phyloP scores from a whole-genome alignment of 2,329 filamentous ascomycete species.

The Colletotrichum gigasporum region DNA sequence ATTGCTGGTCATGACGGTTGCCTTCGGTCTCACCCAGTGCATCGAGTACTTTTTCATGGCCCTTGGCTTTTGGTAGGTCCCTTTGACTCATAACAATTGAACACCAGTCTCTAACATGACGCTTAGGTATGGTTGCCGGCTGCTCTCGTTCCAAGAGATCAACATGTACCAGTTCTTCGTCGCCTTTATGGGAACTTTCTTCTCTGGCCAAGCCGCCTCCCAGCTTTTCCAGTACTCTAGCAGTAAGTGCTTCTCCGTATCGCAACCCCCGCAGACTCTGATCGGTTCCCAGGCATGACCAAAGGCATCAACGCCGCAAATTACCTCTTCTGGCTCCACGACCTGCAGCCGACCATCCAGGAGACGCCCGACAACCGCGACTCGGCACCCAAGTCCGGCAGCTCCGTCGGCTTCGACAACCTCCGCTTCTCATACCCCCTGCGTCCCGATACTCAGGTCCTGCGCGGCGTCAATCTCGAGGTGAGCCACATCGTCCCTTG shows the following conservation, averaged over 20 bases:
- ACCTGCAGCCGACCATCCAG: conserved; percentile 50
- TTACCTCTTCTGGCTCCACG: conserved; percentile 59
- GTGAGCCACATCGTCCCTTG: conserved; percentile 27
- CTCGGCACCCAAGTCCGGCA: conserved; percentile 44
- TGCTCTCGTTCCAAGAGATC: conserved; percentile 49
- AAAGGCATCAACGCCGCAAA: conserved; percentile 59
- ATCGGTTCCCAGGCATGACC: conserved; percentile 50
- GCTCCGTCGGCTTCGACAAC: conserved; percentile 58
- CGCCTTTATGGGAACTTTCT: conserved; percentile 61
- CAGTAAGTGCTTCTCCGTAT: conserved; percentile 38
- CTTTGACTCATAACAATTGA: not conserved
- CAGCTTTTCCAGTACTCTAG: conserved; percentile 58
- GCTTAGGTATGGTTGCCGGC: conserved; percentile 45
- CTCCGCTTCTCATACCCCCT: conserved; percentile 73
- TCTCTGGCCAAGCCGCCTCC: conserved; percentile 50
- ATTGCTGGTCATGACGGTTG: conserved; percentile 45
- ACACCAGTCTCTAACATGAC: not conserved
- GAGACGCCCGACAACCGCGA: conserved; percentile 52
- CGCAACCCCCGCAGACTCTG: not conserved
- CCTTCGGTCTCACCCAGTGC: conserved; percentile 47
- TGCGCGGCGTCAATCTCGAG: conserved; percentile 53
- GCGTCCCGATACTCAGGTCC: conserved; percentile 48
- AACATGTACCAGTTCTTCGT: conserved; percentile 56
- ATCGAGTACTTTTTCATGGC: conserved; percentile 50
- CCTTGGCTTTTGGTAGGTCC: conserved; percentile 48